These are phyloP conservation scores for Ploettnerulaceae sp. DNA, from an alignment of 2,329 filamentous ascomycete genomes.

Conservation along the genomic window DNA sequence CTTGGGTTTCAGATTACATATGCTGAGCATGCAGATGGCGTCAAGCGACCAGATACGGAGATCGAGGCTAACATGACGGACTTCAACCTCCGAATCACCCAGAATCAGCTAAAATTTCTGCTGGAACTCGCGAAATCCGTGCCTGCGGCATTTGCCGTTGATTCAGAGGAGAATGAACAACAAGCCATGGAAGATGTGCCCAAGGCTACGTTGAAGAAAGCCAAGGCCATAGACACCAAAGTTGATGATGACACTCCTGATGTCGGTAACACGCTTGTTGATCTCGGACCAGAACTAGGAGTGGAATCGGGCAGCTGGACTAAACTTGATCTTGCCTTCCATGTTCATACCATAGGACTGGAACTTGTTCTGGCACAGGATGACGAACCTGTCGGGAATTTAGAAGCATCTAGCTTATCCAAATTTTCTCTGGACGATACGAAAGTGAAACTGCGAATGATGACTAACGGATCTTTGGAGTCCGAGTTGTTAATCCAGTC, in stretches of 20 bases:
- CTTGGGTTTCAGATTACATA: constrained; percentile 89
- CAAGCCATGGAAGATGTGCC: constrained; percentile 73
- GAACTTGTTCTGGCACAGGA: constrained; percentile 78
- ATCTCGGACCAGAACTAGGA: constrained; percentile 66
- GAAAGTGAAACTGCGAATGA: constrained; percentile 84
- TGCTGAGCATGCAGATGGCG: constrained; percentile 73
- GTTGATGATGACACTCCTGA: constrained; percentile 1
- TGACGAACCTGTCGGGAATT: constrained; percentile 69
- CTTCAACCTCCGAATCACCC: constrained; percentile 83
- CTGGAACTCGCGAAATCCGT: constrained; percentile 84
- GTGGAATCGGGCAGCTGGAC: constrained; percentile 74
- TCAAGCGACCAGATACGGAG: constrained; percentile 83
- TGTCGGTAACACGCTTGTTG: constrained; percentile 41
- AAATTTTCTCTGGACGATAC: constrained; percentile 94
- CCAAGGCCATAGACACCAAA: constrained; percentile 18
- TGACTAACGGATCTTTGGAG: constrained; percentile 86
- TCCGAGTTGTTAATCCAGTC: constrained; percentile 90
- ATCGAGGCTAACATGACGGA: constrained; percentile 90
- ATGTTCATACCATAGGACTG: constrained; percentile 79
- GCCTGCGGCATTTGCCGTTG: constrained; percentile 77
- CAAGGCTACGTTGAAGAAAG: constrained; percentile 36
- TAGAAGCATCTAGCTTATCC: constrained; percentile 78
- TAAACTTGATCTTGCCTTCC: constrained; percentile 87
- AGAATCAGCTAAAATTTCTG: constrained; percentile 85
- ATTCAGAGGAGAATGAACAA: constrained; percentile 64